phyloP scores from a whole-genome alignment of 495 filamentous ascomycete genomes.

The Pyronema domesticum region DNA sequence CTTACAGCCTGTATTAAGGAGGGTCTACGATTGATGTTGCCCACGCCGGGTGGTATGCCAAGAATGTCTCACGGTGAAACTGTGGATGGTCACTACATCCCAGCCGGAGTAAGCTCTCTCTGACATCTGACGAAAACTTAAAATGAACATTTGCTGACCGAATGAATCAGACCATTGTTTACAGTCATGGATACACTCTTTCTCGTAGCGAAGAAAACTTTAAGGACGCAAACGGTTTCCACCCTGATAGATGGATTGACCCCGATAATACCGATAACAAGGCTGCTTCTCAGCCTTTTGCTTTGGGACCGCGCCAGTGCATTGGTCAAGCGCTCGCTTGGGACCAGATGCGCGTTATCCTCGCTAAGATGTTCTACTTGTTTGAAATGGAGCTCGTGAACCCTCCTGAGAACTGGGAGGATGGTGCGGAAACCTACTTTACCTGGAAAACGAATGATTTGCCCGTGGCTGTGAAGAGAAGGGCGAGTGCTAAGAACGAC shows the following conservation, averaged over 20 bases:
- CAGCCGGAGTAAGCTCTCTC: conserved; percentile 22
- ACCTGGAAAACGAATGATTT: too few relatives aligned
- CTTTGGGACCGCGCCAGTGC: conserved; percentile 29
- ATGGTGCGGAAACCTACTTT: neutral
- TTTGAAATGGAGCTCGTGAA: conserved; percentile 36
- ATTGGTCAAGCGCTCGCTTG: conserved; percentile 32
- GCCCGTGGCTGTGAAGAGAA: too few relatives aligned
- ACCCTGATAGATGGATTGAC: conserved; percentile 32
- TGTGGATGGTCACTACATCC: conserved; percentile 31
- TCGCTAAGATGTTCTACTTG: conserved; percentile 36
- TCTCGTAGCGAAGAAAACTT: conserved; percentile 27
- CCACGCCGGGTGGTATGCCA: conserved; percentile 26
- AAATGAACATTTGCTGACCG: neutral
- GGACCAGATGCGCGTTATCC: conserved; percentile 36
- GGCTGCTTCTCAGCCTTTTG: conserved; percentile 30
- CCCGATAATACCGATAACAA: conserved; percentile 25
- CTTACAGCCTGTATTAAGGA: conserved; percentile 30
- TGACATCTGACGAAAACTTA: neutral
- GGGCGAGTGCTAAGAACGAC: too few relatives aligned
- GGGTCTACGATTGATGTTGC: conserved; percentile 30
- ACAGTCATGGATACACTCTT: conserved; percentile 3
- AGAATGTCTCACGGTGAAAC: conserved; percentile 28
- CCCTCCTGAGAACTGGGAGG: conserved; percentile 25
- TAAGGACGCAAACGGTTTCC: conserved; percentile 25
- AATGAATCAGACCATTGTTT: conserved; percentile 12